Percentiles rank a stretch among this genome's conserved stretches.
phyloP scores from a whole-genome alignment of 345 rosid species.

The Eucalyptus coolabah region DNA sequence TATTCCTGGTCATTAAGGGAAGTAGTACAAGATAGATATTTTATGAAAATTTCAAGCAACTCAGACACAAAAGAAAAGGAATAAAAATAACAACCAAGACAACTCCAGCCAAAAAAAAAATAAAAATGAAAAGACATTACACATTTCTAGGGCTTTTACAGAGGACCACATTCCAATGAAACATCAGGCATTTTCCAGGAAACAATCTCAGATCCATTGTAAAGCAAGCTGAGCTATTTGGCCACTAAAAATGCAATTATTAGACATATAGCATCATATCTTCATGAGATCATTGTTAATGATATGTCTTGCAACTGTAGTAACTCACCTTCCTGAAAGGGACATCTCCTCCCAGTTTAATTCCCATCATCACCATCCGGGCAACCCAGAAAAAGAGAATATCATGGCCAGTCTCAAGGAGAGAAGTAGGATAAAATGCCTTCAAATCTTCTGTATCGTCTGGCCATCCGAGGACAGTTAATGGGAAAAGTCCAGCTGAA shows the following conservation, averaged over 20 bases:
- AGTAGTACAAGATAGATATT: neutral
- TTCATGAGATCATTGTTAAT: neutral
- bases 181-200: neutral
- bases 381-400: constrained; percentile 98
- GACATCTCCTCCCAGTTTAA: constrained; percentile 75
- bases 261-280: neutral
- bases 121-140: neutral
- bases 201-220: neutral
- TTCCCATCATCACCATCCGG: constrained; percentile 94
- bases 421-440: constrained; percentile 85
- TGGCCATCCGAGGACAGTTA: constrained; percentile 87
- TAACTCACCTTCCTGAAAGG: constrained; percentile 71
- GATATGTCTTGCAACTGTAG: neutral
- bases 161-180: neutral
- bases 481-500: constrained; percentile 87
- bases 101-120: neutral
- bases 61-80: neutral
- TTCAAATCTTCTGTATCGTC: constrained; percentile 78
- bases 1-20: neutral
- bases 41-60: neutral
- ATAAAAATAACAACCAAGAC: neutral
- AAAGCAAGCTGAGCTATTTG: neutral
- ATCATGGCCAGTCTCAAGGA: constrained; percentile 96
- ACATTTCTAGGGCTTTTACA: neutral
- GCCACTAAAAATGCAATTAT: neutral